These are phyloP conservation scores for Passalora sequoiae DNA, from an alignment of 2,329 filamentous ascomycete genomes.

Conservation along the genomic window DNA sequence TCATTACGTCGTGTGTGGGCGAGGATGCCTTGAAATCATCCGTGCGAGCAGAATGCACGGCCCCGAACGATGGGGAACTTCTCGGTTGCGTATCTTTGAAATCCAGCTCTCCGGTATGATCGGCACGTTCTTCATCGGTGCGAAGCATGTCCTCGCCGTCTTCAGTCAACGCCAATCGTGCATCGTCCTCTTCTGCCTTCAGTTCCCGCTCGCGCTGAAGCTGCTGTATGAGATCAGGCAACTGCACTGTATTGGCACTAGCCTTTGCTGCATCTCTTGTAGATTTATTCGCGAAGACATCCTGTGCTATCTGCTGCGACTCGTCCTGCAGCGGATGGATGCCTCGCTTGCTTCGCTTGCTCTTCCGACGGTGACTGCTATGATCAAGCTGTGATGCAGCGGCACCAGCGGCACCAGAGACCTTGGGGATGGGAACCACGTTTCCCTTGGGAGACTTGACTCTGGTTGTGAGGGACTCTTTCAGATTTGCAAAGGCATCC, in stretches of 20 bases:
- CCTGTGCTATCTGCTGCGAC: neutral
- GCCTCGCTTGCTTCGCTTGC: neutral
- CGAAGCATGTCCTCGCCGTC: neutral
- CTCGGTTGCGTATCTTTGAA: too few relatives aligned
- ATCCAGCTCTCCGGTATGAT: too few relatives aligned
- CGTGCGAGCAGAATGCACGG: too few relatives aligned
- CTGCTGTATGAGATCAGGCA: slow-evolving; percentile 1
- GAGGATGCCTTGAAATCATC: too few relatives aligned
- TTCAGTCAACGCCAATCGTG: slow-evolving; percentile 1
- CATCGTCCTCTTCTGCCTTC: neutral
- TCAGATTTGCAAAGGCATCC: neutral
- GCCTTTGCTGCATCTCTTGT: neutral
- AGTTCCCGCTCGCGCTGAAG: neutral
- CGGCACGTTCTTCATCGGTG: too few relatives aligned
- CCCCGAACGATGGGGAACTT: too few relatives aligned
- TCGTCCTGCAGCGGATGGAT: neutral
- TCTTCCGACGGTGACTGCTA: neutral
- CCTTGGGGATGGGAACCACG: neutral
- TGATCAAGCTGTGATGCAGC: too few relatives aligned
- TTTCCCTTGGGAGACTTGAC: neutral
- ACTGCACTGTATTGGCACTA: neutral
- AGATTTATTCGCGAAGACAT: neutral
- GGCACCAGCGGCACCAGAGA: neutral
- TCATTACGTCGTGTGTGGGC: too few relatives aligned
- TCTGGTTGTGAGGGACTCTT: neutral